Conservation (phyloP, 371 early-diverging fungal genomes). For the Mucor mucedo region DNA sequence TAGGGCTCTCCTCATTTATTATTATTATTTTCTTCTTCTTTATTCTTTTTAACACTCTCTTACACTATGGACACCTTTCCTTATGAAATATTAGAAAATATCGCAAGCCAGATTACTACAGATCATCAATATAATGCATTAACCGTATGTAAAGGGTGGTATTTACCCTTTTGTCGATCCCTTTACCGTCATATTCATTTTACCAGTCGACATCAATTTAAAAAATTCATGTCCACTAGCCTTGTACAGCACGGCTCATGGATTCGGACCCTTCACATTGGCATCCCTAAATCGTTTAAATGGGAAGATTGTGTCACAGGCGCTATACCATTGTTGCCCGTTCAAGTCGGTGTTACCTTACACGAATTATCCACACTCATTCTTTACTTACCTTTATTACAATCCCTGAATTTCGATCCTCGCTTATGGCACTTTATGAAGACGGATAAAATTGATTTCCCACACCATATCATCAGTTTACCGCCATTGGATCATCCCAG, state of each 20-base stretch:
- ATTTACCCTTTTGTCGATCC: conserved; percentile 12
- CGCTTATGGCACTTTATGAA: conserved; percentile 15
- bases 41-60: not conserved
- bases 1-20: not conserved
- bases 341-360: conserved; percentile 15
- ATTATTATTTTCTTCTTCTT: not conserved
- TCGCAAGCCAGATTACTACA: conserved; percentile 3
- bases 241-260: not conserved
- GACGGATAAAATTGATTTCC: not conserved
- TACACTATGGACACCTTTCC: conserved; percentile 24
- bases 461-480: not conserved
- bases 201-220: conserved; percentile 9
- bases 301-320: conserved; percentile 10
- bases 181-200: conserved; percentile 14
- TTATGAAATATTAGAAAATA: conserved; percentile 11
- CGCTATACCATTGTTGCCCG: conserved; percentile 8
- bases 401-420: conserved; percentile 12
- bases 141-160: conserved; percentile 10
- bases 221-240: conserved; percentile 2
- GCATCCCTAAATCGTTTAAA: not conserved
- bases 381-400: conserved; percentile 1
- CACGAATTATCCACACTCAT: conserved; percentile 3
- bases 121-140: conserved; percentile 9
- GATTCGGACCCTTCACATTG: not conserved
- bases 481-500: conserved; percentile 20